Evolutionary conservation across 2,329 filamentous ascomycete species (phyloP), one percentile per base, ranked within the genome.

Genomic region (Claviceps sp.): DNA sequence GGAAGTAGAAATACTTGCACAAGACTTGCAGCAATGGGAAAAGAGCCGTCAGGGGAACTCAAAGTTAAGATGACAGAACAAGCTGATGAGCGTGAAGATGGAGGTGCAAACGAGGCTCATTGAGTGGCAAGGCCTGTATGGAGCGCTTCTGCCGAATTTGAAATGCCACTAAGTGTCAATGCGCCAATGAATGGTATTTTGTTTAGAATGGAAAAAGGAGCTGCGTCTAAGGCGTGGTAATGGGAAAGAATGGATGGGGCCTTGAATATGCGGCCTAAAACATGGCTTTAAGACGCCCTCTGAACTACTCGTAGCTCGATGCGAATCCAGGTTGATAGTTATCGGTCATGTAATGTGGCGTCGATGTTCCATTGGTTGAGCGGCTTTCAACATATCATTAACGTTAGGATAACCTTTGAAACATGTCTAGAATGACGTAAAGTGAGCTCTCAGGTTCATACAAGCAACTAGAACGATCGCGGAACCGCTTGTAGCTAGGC

Each of bases 1-100:
- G 63, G 84, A 88, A 63, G 72, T 84, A 14, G 82, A 85, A 62
- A 74, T 78, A 49, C 72, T 82, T 57, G 77, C 77, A 59, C 72
- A 74, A 43, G 78, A 81, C 55, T 80, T 75, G 54, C 70, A 73
- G 13, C 69, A 73, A 26, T 81, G 77, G 76, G 73, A 78, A 57
- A 73, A 71, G 61, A 74, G 73, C 55, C 70, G 72, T 50, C 69
- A 69, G 56, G 66, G 70, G 13, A 59, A 63, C 24, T 60, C 67
- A 16, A 69, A 68, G 54, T 63, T 63, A 42, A 63, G 57, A 56
- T 63, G 54, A 62, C 47, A 37, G 7, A 4, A 22, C 22, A n/a
- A 2, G 44, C 26, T 5, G 24, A 3, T 34, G 8, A 4, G 37
- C 37, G 11, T 34, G 16, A 13, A 14, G n/a, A 48, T 9, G 26